Evolutionary conservation across 805 yeast genomes (phyloP).

Genomic region (Candida succiphila): DNA sequence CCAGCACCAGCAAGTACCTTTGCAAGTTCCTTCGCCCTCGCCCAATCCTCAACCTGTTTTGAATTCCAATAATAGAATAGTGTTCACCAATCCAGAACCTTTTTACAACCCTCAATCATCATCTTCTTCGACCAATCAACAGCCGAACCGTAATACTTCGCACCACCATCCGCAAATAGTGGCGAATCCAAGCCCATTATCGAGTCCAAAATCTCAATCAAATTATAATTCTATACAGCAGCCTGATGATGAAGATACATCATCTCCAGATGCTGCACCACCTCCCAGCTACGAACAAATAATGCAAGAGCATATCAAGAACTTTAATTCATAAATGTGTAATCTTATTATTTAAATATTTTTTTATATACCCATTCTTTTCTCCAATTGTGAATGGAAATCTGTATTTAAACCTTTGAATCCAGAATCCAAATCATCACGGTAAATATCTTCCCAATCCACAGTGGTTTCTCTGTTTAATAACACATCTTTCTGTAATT

Average conservation of each 20-base stretch:
- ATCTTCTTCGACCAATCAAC: not conserved
- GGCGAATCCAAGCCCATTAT: slow-evolving; percentile 14
- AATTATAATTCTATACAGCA: slow-evolving; percentile 9
- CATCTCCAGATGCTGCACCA: slow-evolving; percentile 7
- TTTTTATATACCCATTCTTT: slow-evolving; percentile 39
- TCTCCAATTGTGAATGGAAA: slow-evolving; percentile 70
- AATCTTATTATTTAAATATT: not conserved
- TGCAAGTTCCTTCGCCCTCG: too few species aligned
- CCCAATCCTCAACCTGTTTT: not conserved
- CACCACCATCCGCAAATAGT: slow-evolving; percentile 3
- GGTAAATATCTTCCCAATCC: slow-evolving; percentile 93
- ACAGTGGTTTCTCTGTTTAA: slow-evolving; percentile 64
- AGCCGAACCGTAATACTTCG: not conserved
- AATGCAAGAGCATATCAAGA: slow-evolving; percentile 23
- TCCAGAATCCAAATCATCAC: slow-evolving; percentile 30
- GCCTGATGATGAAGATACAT: not conserved
- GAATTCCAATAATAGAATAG: slow-evolving; percentile 5
- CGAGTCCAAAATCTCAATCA: slow-evolving; percentile 6
- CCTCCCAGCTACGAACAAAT: slow-evolving; percentile 28
- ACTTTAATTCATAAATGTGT: slow-evolving; percentile 4
- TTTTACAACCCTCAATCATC: slow-evolving; percentile 10
- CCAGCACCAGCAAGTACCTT: slow-evolving; percentile 1
- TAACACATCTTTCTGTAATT: slow-evolving; percentile 51
- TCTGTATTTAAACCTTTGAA: slow-evolving; percentile 31
- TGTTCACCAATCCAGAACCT: slow-evolving; percentile 23